Percentiles rank a stretch among this genome's conserved stretches.
These are phyloP conservation scores for Noccaea caerulescens DNA, from an alignment of 345 rosid species.

Conservation along the genomic window DNA sequence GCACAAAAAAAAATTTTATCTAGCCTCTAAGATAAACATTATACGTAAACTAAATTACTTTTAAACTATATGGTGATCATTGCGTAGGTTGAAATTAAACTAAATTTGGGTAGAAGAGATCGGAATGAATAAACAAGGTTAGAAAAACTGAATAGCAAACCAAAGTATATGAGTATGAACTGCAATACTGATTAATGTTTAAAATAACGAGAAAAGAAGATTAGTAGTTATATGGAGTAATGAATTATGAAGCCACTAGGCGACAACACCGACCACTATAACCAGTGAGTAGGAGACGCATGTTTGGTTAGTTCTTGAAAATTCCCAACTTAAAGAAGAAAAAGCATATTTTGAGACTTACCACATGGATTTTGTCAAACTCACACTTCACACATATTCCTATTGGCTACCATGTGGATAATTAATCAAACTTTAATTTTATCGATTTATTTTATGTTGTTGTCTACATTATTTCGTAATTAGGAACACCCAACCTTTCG, in stretches of 20 bases:
- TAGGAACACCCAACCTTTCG: constrained; percentile 3
- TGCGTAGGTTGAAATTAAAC: not conserved
- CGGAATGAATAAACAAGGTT: not conserved
- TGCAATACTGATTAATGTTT: not conserved
- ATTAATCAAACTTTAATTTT: constrained; percentile 5
- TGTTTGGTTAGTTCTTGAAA: constrained; percentile 49
- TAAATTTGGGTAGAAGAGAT: constrained; percentile 12
- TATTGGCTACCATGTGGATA: constrained; percentile 31
- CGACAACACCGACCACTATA: constrained; percentile 60
- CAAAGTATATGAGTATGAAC: not conserved
- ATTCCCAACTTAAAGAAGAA: constrained; percentile 33
- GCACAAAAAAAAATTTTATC: too few relatives aligned
- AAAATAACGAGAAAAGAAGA: not conserved
- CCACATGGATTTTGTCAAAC: constrained; percentile 44
- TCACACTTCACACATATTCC: constrained; percentile 31
- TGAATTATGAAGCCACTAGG: constrained; percentile 12
- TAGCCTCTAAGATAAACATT: too few relatives aligned
- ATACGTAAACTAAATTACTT: not conserved
- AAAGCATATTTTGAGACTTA: constrained; percentile 52
- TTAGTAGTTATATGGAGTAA: not conserved
- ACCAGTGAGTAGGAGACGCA: constrained; percentile 64
- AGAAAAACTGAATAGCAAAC: constrained; percentile 3
- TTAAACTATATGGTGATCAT: not conserved
- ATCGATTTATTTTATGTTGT: not conserved
- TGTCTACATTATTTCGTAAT: not conserved